Percentiles rank a stretch among this genome's conserved stretches.
Conservation (phyloP, 257 asterid species). For the Solanum medicagineum region DNA sequence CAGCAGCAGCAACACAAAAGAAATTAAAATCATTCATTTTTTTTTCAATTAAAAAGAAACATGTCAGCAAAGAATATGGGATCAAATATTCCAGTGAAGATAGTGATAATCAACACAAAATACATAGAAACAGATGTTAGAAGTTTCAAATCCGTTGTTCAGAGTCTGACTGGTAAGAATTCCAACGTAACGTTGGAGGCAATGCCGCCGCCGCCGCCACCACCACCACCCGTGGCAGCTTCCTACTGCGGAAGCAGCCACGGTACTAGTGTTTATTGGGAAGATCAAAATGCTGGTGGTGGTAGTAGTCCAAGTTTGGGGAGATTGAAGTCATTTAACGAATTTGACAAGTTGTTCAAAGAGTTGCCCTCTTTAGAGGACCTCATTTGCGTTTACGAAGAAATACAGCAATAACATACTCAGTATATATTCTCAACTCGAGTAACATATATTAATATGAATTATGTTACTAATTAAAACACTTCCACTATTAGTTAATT, state of each 20-base stretch:
- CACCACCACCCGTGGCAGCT: neutral
- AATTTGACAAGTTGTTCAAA: slow-evolving; percentile 20
- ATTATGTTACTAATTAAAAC: neutral
- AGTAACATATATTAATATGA: neutral
- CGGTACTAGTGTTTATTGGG: neutral
- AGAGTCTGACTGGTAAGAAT: slow-evolving; percentile 33
- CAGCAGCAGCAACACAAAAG: neutral
- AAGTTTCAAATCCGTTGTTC: slow-evolving; percentile 41
- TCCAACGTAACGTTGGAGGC: slow-evolving; percentile 2
- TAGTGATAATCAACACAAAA: slow-evolving; percentile 34
- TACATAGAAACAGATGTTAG: slow-evolving; percentile 26
- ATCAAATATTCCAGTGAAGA: slow-evolving; percentile 16
- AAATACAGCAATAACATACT: neutral
- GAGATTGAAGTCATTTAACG: slow-evolving; percentile 27
- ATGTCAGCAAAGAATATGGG: neutral
- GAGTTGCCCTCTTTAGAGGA: slow-evolving; percentile 32
- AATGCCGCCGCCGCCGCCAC: neutral
- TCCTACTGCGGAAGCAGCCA: neutral
- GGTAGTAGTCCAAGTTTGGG: neutral
- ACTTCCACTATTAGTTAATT: neutral
- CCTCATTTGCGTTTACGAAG: slow-evolving; percentile 10
- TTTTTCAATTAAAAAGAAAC: neutral
- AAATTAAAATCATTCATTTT: neutral
- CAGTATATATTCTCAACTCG: neutral
- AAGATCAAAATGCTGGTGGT: neutral